Evolutionary conservation across 176 grass and related monocot species (phyloP).

Genomic region (Musa beccarii): DNA sequence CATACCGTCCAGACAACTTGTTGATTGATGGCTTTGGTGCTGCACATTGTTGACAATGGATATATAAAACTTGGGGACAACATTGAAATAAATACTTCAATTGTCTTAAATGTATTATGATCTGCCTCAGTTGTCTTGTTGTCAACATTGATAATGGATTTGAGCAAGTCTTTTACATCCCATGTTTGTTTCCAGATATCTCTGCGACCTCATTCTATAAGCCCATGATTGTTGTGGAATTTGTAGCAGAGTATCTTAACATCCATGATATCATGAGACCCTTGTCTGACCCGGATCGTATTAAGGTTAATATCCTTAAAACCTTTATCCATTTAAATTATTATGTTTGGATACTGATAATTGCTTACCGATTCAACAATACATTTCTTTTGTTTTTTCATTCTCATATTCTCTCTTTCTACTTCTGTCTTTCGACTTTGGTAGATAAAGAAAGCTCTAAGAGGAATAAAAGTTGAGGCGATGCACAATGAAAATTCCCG

Average conservation of each 20-base stretch:
- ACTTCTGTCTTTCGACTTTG: neutral
- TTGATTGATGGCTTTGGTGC: too few species aligned
- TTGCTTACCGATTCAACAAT: neutral
- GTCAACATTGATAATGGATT: neutral
- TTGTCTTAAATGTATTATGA: neutral
- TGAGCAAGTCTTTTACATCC: conserved; percentile 7
- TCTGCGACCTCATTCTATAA: conserved; percentile 82
- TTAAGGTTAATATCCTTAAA: conserved; percentile 37
- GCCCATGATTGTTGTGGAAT: conserved; percentile 44
- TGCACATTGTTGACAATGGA: neutral
- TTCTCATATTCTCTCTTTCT: neutral
- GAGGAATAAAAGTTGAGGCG: conserved; percentile 56
- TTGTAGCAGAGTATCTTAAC: conserved; percentile 42
- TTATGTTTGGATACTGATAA: neutral
- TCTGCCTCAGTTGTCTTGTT: neutral
- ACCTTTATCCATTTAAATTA: neutral
- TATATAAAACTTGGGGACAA: neutral
- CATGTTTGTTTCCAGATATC: conserved; percentile 45
- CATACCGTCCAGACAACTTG: too few species aligned
- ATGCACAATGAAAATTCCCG: conserved; percentile 44
- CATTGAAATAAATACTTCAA: neutral
- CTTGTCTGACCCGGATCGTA: conserved; percentile 42
- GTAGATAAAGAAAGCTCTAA: conserved; percentile 68
- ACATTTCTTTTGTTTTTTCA: neutral
- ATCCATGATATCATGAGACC: conserved; percentile 27